phyloP scores from a whole-genome alignment of 176 grass and related monocot species.

The Phyllostachys edulis region DNA sequence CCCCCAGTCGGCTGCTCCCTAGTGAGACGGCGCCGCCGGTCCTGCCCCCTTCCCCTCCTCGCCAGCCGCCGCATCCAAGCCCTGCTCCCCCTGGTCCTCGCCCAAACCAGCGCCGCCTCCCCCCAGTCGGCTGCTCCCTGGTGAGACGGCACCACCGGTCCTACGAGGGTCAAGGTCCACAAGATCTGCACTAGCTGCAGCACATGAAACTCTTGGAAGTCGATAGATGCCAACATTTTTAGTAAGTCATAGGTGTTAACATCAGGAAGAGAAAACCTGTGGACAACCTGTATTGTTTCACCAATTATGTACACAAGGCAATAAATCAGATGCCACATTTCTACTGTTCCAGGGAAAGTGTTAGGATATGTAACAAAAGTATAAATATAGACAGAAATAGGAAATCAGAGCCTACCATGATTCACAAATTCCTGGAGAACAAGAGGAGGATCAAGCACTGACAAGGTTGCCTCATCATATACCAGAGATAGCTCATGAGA shows the following conservation, averaged over 20 bases:
- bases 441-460: constrained; percentile 79
- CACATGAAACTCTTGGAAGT: constrained; percentile 97
- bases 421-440: constrained; percentile 97
- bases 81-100: too few relatives aligned
- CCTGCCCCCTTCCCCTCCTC: too few relatives aligned
- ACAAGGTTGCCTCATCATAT: constrained; percentile 63
- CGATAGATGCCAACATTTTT: constrained; percentile 71
- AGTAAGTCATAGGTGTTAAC: constrained; percentile 54
- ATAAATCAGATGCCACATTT: constrained; percentile 14
- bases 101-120: too few relatives aligned
- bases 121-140: too few relatives aligned
- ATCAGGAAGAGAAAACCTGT: constrained; percentile 88
- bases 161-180: constrained; percentile 68
- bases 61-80: too few relatives aligned
- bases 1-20: too few relatives aligned
- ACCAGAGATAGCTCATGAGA: constrained; percentile 88
- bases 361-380: constrained; percentile 29
- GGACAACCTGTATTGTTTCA: constrained; percentile 71
- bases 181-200: constrained; percentile 74
- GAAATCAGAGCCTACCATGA: constrained; percentile 59
- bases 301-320: constrained; percentile 73
- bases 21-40: too few relatives aligned
- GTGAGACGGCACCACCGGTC: too few relatives aligned
- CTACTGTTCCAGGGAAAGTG: constrained; percentile 24
- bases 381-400: background rate